phyloP scores from a whole-genome alignment of 768 basidiomycete genomes.

The Pulveroboletus sp. region DNA sequence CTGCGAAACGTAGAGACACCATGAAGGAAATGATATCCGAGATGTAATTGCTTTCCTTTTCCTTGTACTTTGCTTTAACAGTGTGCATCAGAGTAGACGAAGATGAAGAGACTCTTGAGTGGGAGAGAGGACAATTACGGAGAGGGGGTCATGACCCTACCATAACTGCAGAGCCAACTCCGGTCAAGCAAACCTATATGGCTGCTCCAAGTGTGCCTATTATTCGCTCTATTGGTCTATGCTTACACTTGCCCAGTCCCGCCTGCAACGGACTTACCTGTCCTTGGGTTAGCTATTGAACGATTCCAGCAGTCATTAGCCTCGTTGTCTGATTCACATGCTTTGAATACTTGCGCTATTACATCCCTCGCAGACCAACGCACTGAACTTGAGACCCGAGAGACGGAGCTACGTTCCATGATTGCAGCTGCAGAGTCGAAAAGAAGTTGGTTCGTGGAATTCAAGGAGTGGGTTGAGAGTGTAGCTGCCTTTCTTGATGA shows the following conservation, averaged over 20 bases:
- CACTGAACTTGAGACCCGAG: conserved; percentile 58
- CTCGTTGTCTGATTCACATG: conserved; percentile 63
- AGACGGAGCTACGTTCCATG: conserved; percentile 70
- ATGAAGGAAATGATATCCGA: conserved; percentile 83
- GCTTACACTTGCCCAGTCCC: conserved; percentile 51
- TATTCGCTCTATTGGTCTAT: conserved; percentile 1
- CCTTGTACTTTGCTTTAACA: neutral
- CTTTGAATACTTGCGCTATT: conserved; percentile 52
- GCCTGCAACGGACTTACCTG: conserved; percentile 54
- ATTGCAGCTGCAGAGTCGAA: conserved; percentile 72
- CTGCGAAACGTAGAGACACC: conserved; percentile 55
- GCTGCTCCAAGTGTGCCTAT: conserved; percentile 59
- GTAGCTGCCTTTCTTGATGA: conserved; percentile 84
- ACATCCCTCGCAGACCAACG: conserved; percentile 57
- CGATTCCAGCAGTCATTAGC: conserved; percentile 58
- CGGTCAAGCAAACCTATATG: conserved; percentile 58
- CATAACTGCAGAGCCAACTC: conserved; percentile 30
- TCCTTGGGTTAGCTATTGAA: conserved; percentile 53
- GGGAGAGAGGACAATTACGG: conserved; percentile 81
- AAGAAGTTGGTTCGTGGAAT: conserved; percentile 73
- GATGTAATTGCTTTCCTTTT: conserved; percentile 46
- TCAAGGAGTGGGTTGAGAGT: conserved; percentile 77
- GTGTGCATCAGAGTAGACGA: conserved; percentile 55
- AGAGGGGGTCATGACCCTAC: conserved; percentile 59
- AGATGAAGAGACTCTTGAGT: conserved; percentile 80